Evolutionary conservation across 768 basidiomycete species (phyloP).

Genomic region (Trametopsis cervina): DNA sequence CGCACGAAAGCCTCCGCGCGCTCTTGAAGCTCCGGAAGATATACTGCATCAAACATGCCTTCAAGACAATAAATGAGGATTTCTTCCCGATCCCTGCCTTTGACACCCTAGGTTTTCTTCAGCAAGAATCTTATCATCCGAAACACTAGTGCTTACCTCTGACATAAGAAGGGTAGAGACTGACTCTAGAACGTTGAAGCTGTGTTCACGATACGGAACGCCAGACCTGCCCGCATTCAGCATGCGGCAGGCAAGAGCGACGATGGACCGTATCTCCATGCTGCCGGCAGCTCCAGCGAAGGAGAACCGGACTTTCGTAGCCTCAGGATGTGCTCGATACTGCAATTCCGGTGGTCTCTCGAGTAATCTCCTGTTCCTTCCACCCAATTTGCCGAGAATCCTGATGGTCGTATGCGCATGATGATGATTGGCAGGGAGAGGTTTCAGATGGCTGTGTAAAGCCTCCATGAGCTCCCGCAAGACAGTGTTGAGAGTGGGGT

Average conservation of each 20-base stretch:
- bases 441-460: conserved; percentile 84
- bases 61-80: conserved; percentile 66
- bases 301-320: conserved; percentile 63
- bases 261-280: conserved; percentile 62
- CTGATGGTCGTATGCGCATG: conserved; percentile 93
- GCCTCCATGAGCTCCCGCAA: conserved; percentile 93
- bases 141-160: conserved; percentile 43
- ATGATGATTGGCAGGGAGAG: conserved; percentile 80
- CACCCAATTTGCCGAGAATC: conserved; percentile 94
- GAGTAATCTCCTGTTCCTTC: conserved; percentile 83
- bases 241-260: conserved; percentile 56
- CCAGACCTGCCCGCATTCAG: conserved; percentile 32
- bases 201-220: conserved; percentile 43
- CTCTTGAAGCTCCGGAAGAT: conserved; percentile 59
- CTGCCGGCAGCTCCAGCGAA: conserved; percentile 62
- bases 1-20: conserved; percentile 66
- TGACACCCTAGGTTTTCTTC: conserved; percentile 46
- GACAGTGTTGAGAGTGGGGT: conserved; percentile 90
- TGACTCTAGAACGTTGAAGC: conserved; percentile 65
- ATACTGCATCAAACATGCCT: conserved; percentile 71
- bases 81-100: conserved; percentile 66
- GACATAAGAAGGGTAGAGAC: conserved; percentile 65
- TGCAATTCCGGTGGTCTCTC: conserved; percentile 72
- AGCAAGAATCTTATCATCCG: no score
- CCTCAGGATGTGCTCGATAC: conserved; percentile 63